A percentile compares a stretch with the other conserved stretches of the same genome.
Evolutionary conservation across 169 alveolate genomes (phyloP).

Genomic region (Plasmodium vivax): DNA sequence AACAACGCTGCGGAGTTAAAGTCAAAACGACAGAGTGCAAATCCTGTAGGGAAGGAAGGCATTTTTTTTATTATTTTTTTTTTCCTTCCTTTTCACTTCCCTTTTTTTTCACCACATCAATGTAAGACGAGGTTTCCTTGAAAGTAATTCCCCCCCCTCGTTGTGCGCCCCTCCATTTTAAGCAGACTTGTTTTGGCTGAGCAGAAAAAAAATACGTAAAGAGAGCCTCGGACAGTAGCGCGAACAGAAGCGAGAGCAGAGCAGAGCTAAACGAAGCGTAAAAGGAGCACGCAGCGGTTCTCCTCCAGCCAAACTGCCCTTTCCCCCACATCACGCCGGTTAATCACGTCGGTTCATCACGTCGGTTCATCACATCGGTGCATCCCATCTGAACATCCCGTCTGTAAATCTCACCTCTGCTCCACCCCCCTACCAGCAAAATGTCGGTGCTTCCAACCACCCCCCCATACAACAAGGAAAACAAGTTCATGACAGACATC

Average conservation of each 20-base stretch:
- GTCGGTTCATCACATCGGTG: too few relatives aligned
- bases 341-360: too few relatives aligned
- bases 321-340: neutral
- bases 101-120: neutral
- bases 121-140: neutral
- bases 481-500: conserved; percentile 86
- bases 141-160: neutral
- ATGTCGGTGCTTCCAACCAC: conserved; percentile 46
- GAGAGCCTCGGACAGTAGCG: too few relatives aligned
- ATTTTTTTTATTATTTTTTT: neutral
- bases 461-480: conserved; percentile 79
- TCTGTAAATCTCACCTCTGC: neutral
- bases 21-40: conserved; percentile 54
- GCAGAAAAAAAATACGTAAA: neutral
- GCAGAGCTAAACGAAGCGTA: neutral
- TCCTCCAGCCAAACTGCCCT: neutral
- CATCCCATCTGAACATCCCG: too few relatives aligned
- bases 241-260: neutral
- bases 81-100: neutral
- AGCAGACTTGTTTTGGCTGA: neutral
- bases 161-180: neutral
- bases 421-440: conserved; percentile 34
- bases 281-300: neutral
- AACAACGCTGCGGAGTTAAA: conserved; percentile 45
- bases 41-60: conserved; percentile 1